These are phyloP conservation scores for Dioszegia hungarica DNA, from an alignment of 768 basidiomycete genomes.

Conservation along the genomic window DNA sequence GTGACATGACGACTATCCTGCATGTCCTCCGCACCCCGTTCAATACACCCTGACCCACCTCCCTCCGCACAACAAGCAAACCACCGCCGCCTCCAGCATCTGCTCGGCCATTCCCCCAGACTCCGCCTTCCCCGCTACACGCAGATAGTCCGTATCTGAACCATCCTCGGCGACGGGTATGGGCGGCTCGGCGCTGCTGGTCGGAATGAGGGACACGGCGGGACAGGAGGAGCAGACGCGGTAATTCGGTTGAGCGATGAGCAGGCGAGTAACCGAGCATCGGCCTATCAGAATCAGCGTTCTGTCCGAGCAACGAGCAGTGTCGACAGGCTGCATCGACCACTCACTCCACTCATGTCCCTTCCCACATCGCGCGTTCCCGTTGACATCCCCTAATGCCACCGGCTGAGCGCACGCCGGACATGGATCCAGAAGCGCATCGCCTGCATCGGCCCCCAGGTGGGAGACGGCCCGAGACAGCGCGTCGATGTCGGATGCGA, in stretches of 20 bases:
- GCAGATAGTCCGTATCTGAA: conserved; percentile 14
- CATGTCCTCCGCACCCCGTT: too few relatives aligned
- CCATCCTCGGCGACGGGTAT: conserved; percentile 14
- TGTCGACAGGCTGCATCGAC: too few relatives aligned
- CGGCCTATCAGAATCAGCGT: conserved; percentile 9
- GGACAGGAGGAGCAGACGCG: conserved; percentile 36
- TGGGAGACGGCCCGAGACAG: background rate
- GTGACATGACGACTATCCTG: too few relatives aligned
- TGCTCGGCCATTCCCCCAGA: conserved; percentile 13
- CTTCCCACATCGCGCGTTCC: conserved; percentile 14
- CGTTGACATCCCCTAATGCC: background rate
- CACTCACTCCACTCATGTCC: conserved; percentile 42
- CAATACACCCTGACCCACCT: conserved; percentile 28
- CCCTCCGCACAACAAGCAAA: conserved; percentile 36
- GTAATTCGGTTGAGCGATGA: conserved; percentile 32
- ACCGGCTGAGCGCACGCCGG: conserved; percentile 12
- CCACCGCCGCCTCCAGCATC: conserved; percentile 23
- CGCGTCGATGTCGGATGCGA: too few relatives aligned
- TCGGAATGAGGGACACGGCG: conserved; percentile 28
- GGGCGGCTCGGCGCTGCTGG: conserved; percentile 1
- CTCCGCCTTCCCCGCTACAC: conserved; percentile 10
- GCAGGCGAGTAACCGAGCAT: conserved; percentile 28
- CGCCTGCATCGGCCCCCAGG: too few relatives aligned
- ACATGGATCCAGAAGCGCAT: background rate
- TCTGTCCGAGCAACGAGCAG: too few relatives aligned